These are phyloP conservation scores for Gnomoniopsis sp. DNA, from an alignment of 2,329 filamentous ascomycete species.

Conservation along the genomic window DNA sequence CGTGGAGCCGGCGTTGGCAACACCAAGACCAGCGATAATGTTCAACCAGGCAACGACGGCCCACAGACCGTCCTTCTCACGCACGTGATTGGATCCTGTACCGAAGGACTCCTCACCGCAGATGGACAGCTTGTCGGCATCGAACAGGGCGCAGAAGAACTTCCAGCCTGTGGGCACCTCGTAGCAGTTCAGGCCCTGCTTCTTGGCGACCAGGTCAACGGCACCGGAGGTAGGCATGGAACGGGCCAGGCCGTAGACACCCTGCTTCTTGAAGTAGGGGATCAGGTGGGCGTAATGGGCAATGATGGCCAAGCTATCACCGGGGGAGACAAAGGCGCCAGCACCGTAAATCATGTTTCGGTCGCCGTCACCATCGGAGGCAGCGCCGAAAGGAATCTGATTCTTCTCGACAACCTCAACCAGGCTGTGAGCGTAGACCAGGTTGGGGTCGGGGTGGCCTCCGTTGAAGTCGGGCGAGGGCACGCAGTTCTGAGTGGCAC, in stretches of 20 bases:
- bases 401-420: constrained; percentile 92
- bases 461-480: constrained; percentile 95
- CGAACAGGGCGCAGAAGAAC: constrained; percentile 96
- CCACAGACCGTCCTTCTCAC: constrained; percentile 98
- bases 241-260: constrained; percentile 89
- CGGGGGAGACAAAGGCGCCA: constrained; percentile 92
- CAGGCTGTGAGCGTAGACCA: constrained; percentile 92
- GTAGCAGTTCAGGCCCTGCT: constrained; percentile 86
- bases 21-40: constrained; percentile 91
- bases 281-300: constrained; percentile 95
- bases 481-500: constrained; percentile 80
- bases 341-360: constrained; percentile 99
- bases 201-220: constrained; percentile 93
- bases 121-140: constrained; percentile 93
- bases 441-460: constrained; percentile 95
- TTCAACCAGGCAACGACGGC: constrained; percentile 97
- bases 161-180: constrained; percentile 99
- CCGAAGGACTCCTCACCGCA: constrained; percentile 98
- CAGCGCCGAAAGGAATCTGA: constrained; percentile 90
- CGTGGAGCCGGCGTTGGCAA: constrained; percentile 72
- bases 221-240: constrained; percentile 98
- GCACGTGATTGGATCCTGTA: constrained; percentile 97
- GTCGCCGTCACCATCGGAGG: constrained; percentile 95
- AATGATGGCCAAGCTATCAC: constrained; percentile 96
- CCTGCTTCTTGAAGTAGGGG: constrained; percentile 97